A percentile compares a stretch with the other conserved stretches of the same genome.
Conservation (phyloP, 2,329 filamentous ascomycete genomes). For the Tolypocladium album region DNA sequence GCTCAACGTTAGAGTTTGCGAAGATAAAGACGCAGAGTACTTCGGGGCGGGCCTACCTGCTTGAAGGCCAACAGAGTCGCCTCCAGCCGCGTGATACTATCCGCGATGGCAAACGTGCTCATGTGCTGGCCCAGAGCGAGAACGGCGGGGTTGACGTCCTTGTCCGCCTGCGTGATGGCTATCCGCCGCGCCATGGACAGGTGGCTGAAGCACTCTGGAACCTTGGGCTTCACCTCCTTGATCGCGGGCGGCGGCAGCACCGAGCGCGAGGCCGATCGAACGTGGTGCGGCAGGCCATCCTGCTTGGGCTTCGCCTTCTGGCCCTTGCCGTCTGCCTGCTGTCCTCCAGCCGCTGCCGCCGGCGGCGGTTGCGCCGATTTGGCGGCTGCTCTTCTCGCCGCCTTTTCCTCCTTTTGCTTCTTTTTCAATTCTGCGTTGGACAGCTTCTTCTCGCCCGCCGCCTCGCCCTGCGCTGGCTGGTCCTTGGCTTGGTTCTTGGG, state of each 20-base stretch:
- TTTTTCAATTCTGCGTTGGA: constrained; percentile 78
- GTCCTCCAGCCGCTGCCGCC: constrained; percentile 23
- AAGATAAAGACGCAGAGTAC: neutral
- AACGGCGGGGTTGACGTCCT: constrained; percentile 78
- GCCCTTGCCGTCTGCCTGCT: constrained; percentile 32
- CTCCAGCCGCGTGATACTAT: constrained; percentile 79
- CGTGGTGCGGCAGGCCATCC: constrained; percentile 25
- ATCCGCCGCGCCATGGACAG: constrained; percentile 57
- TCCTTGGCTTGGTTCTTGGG: constrained; percentile 13
- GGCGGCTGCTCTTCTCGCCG: constrained; percentile 65
- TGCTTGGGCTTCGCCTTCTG: constrained; percentile 36
- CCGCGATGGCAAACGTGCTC: constrained; percentile 76
- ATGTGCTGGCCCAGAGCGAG: constrained; percentile 83
- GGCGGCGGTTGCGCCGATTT: constrained; percentile 43
- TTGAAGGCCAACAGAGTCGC: constrained; percentile 86
- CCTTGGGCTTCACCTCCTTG: constrained; percentile 47
- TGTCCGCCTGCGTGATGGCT: constrained; percentile 47
- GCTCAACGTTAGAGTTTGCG: constrained; percentile 3
- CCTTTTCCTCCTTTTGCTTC: constrained; percentile 82
- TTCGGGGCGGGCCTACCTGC: constrained; percentile 39
- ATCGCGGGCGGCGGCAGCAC: constrained; percentile 19
- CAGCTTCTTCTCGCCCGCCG: constrained; percentile 42
- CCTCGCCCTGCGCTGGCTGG: constrained; percentile 3
- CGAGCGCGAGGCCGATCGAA: constrained; percentile 22
- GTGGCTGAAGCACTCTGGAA: constrained; percentile 70